A percentile compares a stretch with the other conserved stretches of the same genome.
These are phyloP conservation scores for Paraleonurus japonicus DNA, from an alignment of 257 asterid species.

Conservation along the genomic window DNA sequence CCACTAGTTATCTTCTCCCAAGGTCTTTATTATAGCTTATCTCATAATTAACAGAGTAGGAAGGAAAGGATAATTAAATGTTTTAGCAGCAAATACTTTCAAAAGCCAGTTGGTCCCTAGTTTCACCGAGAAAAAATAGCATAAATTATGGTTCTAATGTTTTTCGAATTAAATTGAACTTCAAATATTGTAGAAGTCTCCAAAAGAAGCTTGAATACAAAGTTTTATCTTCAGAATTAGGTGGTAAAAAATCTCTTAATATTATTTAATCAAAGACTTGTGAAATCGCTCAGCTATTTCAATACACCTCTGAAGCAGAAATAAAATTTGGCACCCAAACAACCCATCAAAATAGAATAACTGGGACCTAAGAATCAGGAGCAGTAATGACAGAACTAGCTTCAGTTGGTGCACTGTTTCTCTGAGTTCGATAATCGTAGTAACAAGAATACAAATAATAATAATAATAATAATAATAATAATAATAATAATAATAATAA, in stretches of 20 bases:
- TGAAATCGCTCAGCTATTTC: too few species aligned
- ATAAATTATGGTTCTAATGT: neutral
- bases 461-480: neutral
- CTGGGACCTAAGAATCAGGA: neutral
- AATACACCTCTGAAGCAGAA: neutral
- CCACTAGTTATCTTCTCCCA: neutral
- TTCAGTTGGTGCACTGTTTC: neutral
- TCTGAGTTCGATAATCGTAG: neutral
- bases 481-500: neutral
- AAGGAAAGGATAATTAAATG: neutral
- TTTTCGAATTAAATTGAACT: neutral
- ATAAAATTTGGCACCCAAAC: neutral
- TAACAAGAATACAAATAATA: too few species aligned
- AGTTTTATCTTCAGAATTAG: neutral
- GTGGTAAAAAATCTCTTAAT: too few species aligned
- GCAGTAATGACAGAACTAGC: neutral
- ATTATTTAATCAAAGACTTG: too few species aligned
- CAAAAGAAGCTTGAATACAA: neutral
- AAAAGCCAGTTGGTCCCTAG: neutral
- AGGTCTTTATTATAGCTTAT: neutral
- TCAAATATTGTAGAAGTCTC: neutral
- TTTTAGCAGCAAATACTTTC: neutral
- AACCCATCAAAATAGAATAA: neutral
- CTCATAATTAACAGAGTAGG: neutral
- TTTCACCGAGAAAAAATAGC: neutral